phyloP scores from a whole-genome alignment of 441 rosid genomes.

The Aleurites moluccanus region DNA sequence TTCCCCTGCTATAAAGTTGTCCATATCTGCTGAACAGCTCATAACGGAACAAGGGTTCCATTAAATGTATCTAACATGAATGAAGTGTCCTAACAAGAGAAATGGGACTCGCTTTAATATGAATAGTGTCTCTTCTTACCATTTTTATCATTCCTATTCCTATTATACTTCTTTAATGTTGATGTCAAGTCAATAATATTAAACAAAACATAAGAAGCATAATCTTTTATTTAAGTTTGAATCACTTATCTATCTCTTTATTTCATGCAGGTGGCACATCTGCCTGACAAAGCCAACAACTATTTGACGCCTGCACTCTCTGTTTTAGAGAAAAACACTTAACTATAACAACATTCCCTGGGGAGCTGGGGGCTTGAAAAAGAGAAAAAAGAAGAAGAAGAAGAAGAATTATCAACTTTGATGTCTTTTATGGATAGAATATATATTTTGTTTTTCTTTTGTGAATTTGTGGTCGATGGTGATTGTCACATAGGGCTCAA shows the following conservation, averaged over 20 bases:
- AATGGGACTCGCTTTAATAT: no score
- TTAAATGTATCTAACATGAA: no score
- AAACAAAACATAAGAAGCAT: neutral
- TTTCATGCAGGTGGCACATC: conserved; percentile 72
- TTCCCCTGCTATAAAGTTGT: no score
- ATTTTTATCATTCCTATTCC: no score
- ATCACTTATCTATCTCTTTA: neutral
- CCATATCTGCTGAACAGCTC: no score
- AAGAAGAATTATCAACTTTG: neutral
- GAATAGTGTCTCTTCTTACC: no score
- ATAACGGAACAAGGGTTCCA: no score
- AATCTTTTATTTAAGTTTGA: neutral
- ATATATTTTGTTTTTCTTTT: neutral
- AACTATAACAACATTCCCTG: conserved; percentile 12
- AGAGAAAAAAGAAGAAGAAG: neutral
- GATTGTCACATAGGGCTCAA: neutral
- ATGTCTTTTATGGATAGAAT: no score
- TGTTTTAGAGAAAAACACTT: conserved; percentile 88
- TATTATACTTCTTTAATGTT: no score
- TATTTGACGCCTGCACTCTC: conserved; percentile 91
- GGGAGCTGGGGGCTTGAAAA: neutral
- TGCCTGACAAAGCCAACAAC: conserved; percentile 97
- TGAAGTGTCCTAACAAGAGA: no score
- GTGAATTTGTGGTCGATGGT: neutral
- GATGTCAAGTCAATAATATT: no score